phyloP scores from a whole-genome alignment of 2,329 filamentous ascomycete genomes.

The Calonectria hawksworthii region DNA sequence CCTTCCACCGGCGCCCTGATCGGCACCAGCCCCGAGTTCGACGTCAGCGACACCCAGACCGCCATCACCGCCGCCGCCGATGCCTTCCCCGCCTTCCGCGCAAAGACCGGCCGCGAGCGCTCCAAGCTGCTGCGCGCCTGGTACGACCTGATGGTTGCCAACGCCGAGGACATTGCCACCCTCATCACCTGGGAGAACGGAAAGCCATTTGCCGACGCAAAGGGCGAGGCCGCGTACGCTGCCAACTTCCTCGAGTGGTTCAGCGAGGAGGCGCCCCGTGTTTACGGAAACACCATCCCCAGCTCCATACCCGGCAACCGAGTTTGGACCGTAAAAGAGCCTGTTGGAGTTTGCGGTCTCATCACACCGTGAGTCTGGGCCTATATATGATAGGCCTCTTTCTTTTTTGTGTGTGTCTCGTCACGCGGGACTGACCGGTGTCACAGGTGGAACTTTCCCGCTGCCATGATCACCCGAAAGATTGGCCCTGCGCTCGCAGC shows the following conservation, averaged over 20 bases:
- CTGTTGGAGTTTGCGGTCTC: constrained; percentile 85
- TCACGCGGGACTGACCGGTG: constrained; percentile 1
- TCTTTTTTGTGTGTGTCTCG: not conserved
- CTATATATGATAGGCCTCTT: too few species aligned
- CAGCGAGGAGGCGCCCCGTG: constrained; percentile 80
- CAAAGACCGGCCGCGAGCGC: constrained; percentile 80
- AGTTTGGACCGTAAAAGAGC: constrained; percentile 84
- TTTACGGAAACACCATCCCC: constrained; percentile 82
- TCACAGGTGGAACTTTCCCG: constrained; percentile 84
- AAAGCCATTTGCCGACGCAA: constrained; percentile 83
- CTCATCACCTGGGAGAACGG: constrained; percentile 94
- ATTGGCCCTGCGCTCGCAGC: constrained; percentile 84
- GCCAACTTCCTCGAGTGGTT: constrained; percentile 87
- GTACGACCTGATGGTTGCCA: constrained; percentile 85
- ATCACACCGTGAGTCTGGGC: constrained; percentile 74
- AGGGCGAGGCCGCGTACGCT: constrained; percentile 79
- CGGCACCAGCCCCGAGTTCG: constrained; percentile 88
- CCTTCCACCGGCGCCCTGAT: constrained; percentile 87
- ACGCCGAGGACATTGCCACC: constrained; percentile 83
- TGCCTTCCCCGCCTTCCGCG: constrained; percentile 80
- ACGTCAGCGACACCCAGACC: constrained; percentile 79
- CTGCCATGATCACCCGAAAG: constrained; percentile 81
- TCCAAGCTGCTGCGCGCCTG: constrained; percentile 82
- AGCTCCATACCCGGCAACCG: constrained; percentile 79
- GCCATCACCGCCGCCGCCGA: constrained; percentile 88